A percentile compares a stretch with the other conserved stretches of the same genome.
Conservation (phyloP, 768 basidiomycete species). For the Boletus tylopilopsis region DNA sequence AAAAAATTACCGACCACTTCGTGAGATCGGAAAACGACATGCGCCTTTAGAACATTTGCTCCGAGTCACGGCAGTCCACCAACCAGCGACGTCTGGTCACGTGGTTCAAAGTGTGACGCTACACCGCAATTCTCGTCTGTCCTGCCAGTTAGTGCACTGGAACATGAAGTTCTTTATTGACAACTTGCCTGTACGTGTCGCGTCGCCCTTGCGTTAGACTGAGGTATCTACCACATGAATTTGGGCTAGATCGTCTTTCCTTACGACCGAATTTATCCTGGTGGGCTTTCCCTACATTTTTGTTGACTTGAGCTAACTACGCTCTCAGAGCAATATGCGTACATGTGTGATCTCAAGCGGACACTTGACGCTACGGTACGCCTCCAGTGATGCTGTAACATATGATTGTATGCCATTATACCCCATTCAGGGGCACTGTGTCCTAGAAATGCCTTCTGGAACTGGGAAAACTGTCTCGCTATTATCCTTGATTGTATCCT, state of each 20-base stretch:
- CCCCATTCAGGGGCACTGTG: conserved; percentile 82
- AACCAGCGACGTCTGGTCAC: conserved; percentile 4
- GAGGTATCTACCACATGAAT: background rate
- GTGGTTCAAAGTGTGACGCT: conserved; percentile 8
- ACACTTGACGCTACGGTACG: conserved; percentile 90
- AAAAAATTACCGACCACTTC: conserved; percentile 76
- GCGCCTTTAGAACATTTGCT: conserved; percentile 41
- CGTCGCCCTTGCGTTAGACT: background rate
- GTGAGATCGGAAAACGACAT: conserved; percentile 74
- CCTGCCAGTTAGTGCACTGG: background rate
- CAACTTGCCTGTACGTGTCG: conserved; percentile 61
- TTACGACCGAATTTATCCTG: conserved; percentile 94
- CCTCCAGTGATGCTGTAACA: background rate
- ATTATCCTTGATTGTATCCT: conserved; percentile 92
- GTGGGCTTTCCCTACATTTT: conserved; percentile 38
- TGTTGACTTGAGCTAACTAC: conserved; percentile 5
- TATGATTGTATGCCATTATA: background rate
- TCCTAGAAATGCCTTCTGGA: conserved; percentile 99
- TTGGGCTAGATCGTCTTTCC: conserved; percentile 74
- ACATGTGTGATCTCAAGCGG: conserved; percentile 98
- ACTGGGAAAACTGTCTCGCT: conserved; percentile 98
- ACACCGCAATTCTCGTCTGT: background rate
- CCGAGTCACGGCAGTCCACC: no score
- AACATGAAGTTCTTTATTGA: conserved; percentile 82
- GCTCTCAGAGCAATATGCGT: conserved; percentile 89